Percentiles rank a stretch among this genome's conserved stretches.
Evolutionary conservation across 78 protist species (phyloP).

Genomic region (Cavenderia fasciculata): DNA sequence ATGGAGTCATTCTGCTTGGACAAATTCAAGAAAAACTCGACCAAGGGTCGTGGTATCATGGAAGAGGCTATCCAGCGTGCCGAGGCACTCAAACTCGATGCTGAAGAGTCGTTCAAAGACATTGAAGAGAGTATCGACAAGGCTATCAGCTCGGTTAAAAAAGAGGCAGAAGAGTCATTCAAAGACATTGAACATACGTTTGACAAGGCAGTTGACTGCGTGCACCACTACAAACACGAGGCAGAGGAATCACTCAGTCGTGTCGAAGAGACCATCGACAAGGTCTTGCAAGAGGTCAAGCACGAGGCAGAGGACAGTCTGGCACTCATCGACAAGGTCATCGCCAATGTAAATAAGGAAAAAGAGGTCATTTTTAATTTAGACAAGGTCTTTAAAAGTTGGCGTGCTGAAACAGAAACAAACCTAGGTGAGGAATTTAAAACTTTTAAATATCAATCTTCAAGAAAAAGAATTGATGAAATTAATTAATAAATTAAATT

Average conservation of each 20-base stretch:
- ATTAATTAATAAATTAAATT: too few species aligned
- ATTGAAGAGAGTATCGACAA: conserved; percentile 18
- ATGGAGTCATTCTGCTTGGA: conserved; percentile 51
- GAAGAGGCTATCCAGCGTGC: conserved; percentile 38
- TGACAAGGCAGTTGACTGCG: conserved; percentile 9
- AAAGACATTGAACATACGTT: not conserved
- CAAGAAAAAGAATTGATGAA: too few species aligned
- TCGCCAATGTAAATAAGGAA: not conserved
- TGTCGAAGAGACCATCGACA: conserved; percentile 5
- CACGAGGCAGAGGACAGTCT: conserved; percentile 7
- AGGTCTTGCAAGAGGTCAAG: not conserved
- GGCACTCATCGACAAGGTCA: not conserved
- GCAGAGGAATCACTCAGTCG: not conserved
- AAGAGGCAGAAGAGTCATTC: conserved; percentile 39
- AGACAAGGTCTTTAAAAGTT: not conserved
- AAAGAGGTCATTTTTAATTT: not conserved
- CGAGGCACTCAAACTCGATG: conserved; percentile 49
- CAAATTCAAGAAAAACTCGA: conserved; percentile 25
- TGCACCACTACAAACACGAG: not conserved
- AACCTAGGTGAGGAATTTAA: too few species aligned
- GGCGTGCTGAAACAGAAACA: too few species aligned
- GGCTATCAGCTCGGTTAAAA: conserved; percentile 1
- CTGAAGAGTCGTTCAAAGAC: conserved; percentile 56
- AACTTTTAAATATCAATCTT: too few species aligned
- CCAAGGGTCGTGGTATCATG: conserved; percentile 63